A percentile compares a stretch with the other conserved stretches of the same genome.
Evolutionary conservation across 1,139 yeast species (phyloP).

Genomic region (Lodderomyces jiufengensis): DNA sequence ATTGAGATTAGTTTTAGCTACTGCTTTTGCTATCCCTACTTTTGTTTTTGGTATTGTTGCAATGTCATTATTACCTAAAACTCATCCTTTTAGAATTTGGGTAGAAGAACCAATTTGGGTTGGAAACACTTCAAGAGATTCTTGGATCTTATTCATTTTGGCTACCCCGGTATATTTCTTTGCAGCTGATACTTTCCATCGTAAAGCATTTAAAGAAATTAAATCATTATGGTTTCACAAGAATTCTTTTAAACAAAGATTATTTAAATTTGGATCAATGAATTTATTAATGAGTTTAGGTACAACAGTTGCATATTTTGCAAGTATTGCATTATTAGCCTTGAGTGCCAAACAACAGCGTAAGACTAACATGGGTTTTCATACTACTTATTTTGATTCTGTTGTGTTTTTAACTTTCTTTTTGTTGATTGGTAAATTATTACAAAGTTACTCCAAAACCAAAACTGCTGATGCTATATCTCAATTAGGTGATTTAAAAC

Average conservation of each 20-base stretch:
- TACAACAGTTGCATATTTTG: constrained; percentile 66
- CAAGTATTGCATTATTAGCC: constrained; percentile 57
- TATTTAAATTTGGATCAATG: constrained; percentile 76
- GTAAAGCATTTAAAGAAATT: constrained; percentile 60
- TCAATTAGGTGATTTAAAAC: constrained; percentile 48
- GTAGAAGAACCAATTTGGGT: constrained; percentile 60
- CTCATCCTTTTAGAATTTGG: constrained; percentile 47
- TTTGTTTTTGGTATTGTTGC: constrained; percentile 66
- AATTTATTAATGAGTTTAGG: constrained; percentile 69
- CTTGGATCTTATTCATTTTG: constrained; percentile 63
- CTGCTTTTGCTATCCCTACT: constrained; percentile 61
- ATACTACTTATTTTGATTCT: constrained; percentile 72
- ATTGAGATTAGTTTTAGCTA: constrained; percentile 46
- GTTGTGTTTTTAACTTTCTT: constrained; percentile 74
- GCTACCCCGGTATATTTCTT: constrained; percentile 74
- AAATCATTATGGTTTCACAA: constrained; percentile 54
- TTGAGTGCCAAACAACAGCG: constrained; percentile 42
- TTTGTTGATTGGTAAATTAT: constrained; percentile 62
- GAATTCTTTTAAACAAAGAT: constrained; percentile 52
- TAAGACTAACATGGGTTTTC: constrained; percentile 37
- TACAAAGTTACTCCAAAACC: constrained; percentile 63
- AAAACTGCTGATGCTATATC: constrained; percentile 67
- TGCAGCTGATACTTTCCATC: constrained; percentile 71
- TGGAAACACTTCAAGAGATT: constrained; percentile 58
- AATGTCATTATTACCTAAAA: constrained; percentile 55